phyloP scores from a whole-genome alignment of 1,139 yeast species.

The Geotrichum phurueaensis region DNA sequence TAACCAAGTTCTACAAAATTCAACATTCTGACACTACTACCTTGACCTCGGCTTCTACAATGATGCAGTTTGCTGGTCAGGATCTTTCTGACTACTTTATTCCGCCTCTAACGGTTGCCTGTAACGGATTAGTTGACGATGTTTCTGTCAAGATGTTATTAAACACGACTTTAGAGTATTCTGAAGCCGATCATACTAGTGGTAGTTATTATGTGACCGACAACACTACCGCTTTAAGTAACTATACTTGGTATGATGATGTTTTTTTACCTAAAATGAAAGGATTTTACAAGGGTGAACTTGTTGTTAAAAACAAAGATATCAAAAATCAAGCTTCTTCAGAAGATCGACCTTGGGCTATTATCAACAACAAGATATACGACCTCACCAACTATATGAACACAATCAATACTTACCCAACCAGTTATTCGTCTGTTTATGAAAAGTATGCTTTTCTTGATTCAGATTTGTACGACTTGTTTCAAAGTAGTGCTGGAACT shows the following conservation, averaged over 20 bases:
- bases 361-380: conserved; percentile 35
- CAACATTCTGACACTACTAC: conserved; percentile 39
- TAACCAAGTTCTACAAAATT: conserved; percentile 32
- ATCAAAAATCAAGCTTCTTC: conserved; percentile 24
- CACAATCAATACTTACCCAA: conserved; percentile 27
- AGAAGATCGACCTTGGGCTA: conserved; percentile 29
- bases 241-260: conserved; percentile 36
- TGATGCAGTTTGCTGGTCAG: conserved; percentile 38
- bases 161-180: conserved; percentile 32
- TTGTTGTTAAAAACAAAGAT: conserved; percentile 33
- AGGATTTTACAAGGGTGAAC: conserved; percentile 35
- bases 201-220: conserved; percentile 30
- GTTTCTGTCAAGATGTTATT: conserved; percentile 26
- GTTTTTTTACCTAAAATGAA: conserved; percentile 35
- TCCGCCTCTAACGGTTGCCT: conserved; percentile 38
- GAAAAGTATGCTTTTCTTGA: conserved; percentile 35
- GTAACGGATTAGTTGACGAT: conserved; percentile 37
- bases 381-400: conserved; percentile 37
- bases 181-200: conserved; percentile 32
- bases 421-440: conserved; percentile 21
- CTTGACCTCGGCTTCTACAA: conserved; percentile 28
- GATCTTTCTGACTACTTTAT: conserved; percentile 39
- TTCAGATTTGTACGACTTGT: conserved; percentile 29
- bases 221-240: conserved; percentile 31
- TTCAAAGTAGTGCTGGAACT: conserved; percentile 32